Base-by-base conservation (phyloP, 192 early-diverging fungal species). In the Coemansia aciculifera region DNA sequence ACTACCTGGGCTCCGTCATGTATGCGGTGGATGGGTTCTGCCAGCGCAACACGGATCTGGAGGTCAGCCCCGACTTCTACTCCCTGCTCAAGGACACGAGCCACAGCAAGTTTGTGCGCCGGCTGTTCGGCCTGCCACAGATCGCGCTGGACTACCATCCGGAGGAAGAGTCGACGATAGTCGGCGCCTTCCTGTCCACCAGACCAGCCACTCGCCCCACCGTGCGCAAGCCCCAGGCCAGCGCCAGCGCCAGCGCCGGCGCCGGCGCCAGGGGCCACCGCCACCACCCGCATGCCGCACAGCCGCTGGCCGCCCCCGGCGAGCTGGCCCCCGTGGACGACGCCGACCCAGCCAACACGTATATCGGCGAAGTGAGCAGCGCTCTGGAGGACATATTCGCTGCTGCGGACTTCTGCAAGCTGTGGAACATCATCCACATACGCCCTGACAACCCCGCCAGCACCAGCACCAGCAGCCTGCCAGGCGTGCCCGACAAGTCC, bases 341-440 rank as follows among this genome's bases (percentile, higher is more conserved):
- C 11, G 64, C 68, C 23, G 76, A 83, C 13, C 74, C 80, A 1
- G 76, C 76, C 48, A 83, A 75, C 54, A 78, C 77, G 15, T 74
- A 74, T 73, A 24, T 85, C 5, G 69, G 89, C 62, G 89, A 88
- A 54, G 80, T 88, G 8, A 85, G 86, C 78, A 72, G 71, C n/a
- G 89, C 91, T 2, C 73, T 95, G 1, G 86, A 92, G 37, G 93
- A 96, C 64, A 78, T 98, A 64, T 77, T 91, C 34, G 85, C 90
- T 6, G 91, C 96, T 1, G 86, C 95, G 52, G 72, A 84, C 21
- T 86, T 90, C 54, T 94, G 94, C 36, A 85, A 86, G 40, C 75
- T 89, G 6, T 98, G 95, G 92, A 84, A 90, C 37, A 85, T 97
- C 8, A 81, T 92, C 63, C 96, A 96, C 81, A 78, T 96, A 19